These are phyloP conservation scores for Lactarius hengduanensis DNA, from an alignment of 768 basidiomycete species.

Conservation along the genomic window DNA sequence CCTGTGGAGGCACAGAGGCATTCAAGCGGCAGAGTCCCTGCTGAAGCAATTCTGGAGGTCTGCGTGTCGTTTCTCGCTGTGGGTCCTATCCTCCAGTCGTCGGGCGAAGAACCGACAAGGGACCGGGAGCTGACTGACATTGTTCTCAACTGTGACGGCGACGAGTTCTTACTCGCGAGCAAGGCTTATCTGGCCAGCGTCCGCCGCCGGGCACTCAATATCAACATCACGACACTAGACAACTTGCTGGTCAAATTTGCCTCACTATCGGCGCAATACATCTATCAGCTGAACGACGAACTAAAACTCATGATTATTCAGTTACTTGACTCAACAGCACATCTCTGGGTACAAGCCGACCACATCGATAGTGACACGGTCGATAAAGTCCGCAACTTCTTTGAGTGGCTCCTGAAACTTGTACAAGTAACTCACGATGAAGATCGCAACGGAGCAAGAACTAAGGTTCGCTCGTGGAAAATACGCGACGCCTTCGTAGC, in stretches of 20 bases:
- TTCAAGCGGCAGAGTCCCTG: conserved; percentile 33
- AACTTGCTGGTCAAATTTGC: conserved; percentile 54
- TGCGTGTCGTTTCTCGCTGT: conserved; percentile 61
- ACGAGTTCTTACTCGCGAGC: conserved; percentile 59
- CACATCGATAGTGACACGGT: conserved; percentile 36
- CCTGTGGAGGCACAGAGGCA: conserved; percentile 35
- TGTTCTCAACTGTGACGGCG: conserved; percentile 47
- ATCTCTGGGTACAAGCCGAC: conserved; percentile 51
- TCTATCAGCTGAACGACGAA: conserved; percentile 51
- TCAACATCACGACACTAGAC: conserved; percentile 52
- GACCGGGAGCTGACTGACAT: conserved; percentile 60
- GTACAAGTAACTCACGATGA: conserved; percentile 32
- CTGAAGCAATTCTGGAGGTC: conserved; percentile 44
- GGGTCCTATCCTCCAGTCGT: conserved; percentile 61
- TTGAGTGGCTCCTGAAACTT: conserved; percentile 51
- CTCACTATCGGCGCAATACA: conserved; percentile 52
- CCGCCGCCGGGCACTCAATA: conserved; percentile 50
- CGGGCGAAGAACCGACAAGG: conserved; percentile 55
- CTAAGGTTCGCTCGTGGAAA: conserved; percentile 58
- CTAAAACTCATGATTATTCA: conserved; percentile 55
- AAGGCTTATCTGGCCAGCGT: conserved; percentile 56
- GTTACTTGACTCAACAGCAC: conserved; percentile 62
- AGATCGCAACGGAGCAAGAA: conserved; percentile 28
- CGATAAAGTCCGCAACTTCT: conserved; percentile 48
- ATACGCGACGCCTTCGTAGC: conserved; percentile 60